These are phyloP conservation scores for Bipolaris oryzae DNA, from an alignment of 2,329 filamentous ascomycete species.

Conservation along the genomic window DNA sequence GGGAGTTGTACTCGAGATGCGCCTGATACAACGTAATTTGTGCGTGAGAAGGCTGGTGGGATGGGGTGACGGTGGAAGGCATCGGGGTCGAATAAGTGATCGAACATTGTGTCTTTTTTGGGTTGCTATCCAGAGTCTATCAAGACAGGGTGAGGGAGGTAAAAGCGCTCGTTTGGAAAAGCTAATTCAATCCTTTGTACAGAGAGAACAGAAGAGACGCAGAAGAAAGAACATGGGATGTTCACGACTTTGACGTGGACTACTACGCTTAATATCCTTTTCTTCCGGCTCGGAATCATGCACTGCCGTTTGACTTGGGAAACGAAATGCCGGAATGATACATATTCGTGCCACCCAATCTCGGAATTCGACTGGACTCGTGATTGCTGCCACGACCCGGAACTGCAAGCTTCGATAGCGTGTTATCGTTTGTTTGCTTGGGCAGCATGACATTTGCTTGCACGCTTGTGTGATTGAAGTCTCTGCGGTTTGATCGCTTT, in stretches of 20 bases:
- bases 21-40: neutral
- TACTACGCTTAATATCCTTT: neutral
- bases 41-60: neutral
- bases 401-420: neutral
- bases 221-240: neutral
- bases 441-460: neutral
- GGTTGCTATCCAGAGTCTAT: neutral
- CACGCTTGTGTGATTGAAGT: neutral
- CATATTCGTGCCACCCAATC: neutral
- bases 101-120: conserved; percentile 8
- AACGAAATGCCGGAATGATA: neutral
- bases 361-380: neutral
- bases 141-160: neutral
- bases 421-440: neutral
- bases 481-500: neutral
- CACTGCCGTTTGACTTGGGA: neutral
- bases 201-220: neutral
- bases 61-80: conserved; percentile 7
- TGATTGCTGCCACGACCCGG: neutral
- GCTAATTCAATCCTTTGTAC: too few relatives aligned
- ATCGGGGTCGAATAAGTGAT: conserved; percentile 2
- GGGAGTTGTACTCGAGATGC: neutral
- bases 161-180: neutral
- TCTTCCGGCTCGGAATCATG: neutral
- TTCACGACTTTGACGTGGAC: neutral